Base-by-base conservation (phyloP, 78 protist species). In the Pelomyxa schiedti region DNA sequence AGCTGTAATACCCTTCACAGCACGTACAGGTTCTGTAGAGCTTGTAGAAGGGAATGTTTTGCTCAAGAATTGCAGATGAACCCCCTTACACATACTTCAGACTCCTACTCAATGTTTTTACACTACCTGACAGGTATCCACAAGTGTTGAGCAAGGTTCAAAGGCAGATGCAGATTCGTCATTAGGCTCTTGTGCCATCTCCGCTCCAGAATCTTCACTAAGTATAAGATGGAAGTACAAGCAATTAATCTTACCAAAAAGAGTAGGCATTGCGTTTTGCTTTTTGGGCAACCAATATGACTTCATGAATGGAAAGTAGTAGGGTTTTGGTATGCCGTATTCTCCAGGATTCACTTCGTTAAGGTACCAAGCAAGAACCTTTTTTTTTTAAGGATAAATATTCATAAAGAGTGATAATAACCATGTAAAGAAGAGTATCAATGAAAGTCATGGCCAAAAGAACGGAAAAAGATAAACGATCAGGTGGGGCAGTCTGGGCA, bases 301-400 rank as follows among this genome's bases (percentile, higher is more conserved):
- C 0, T 16, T 26, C 38, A 38, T 72, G 36, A 79, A 72, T 37
- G 39, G 42, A 35, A 73, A 79, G 32, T 40, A 41, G 36, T 29
- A 53, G 42, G 70, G 39, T 42, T 72, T 74, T 37, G 40, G 32
- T 7, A 78, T 53, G 26, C 84, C 84, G 67, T 64, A 79, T 39
- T 66, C 74, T 24, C 74, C 63, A n/a, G 72, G 40, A 9, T 66
- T 29, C 29, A 79, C 41, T 36, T 79, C 41, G 32, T 38, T 66
- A 24, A 73, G 74, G 47, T 79, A 79, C 84, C 84, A 79, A 39
- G 41, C 65, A 24, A 79, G 7, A 4, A 69, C 0, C 9, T 32
- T n/a, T n/a, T n/a, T n/a, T n/a, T n/a, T n/a, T n/a, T n/a, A n/a
- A n/a, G n/a, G n/a, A n/a, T n/a, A n/a, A n/a, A n/a, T n/a, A n/a